phyloP scores from a whole-genome alignment of 805 yeast species.

The Allodekkera sacchari region DNA sequence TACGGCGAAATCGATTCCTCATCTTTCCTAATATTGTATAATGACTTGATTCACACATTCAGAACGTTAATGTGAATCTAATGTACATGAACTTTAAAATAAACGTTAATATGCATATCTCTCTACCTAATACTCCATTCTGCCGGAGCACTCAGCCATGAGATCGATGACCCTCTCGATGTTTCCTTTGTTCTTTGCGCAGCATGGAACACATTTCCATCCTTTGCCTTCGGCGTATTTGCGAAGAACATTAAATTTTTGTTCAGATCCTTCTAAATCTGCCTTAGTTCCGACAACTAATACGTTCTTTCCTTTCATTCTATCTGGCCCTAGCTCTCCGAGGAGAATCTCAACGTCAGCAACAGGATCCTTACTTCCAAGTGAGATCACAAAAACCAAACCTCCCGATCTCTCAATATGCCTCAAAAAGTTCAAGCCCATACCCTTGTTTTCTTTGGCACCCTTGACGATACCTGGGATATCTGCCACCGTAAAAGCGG shows the following conservation, averaged over 20 bases:
- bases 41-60: slow-evolving; percentile 29
- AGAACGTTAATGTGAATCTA: slow-evolving; percentile 2
- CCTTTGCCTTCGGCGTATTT: slow-evolving; percentile 30
- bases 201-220: slow-evolving; percentile 79
- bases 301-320: slow-evolving; percentile 53
- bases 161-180: slow-evolving; percentile 57
- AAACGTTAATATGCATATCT: not conserved
- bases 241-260: slow-evolving; percentile 38
- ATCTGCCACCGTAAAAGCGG: slow-evolving; percentile 88
- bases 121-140: slow-evolving; percentile 7
- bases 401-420: slow-evolving; percentile 92
- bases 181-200: slow-evolving; percentile 70
- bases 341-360: slow-evolving; percentile 55
- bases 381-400: slow-evolving; percentile 73
- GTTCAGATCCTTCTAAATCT: slow-evolving; percentile 52
- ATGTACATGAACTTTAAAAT: not conserved
- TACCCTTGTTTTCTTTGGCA: slow-evolving; percentile 77
- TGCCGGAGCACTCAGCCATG: slow-evolving; percentile 58
- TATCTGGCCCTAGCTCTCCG: slow-evolving; percentile 60
- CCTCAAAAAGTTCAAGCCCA: slow-evolving; percentile 88
- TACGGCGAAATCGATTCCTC: slow-evolving; percentile 45
- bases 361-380: slow-evolving; percentile 62
- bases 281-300: slow-evolving; percentile 93
- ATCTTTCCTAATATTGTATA: slow-evolving; percentile 33
- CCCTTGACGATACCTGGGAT: slow-evolving; percentile 94